Evolutionary conservation across 75 land plant genomes (phyloP), one percentile per base, ranked within the genome.

Genomic region (Adiantum capillusveneris): DNA sequence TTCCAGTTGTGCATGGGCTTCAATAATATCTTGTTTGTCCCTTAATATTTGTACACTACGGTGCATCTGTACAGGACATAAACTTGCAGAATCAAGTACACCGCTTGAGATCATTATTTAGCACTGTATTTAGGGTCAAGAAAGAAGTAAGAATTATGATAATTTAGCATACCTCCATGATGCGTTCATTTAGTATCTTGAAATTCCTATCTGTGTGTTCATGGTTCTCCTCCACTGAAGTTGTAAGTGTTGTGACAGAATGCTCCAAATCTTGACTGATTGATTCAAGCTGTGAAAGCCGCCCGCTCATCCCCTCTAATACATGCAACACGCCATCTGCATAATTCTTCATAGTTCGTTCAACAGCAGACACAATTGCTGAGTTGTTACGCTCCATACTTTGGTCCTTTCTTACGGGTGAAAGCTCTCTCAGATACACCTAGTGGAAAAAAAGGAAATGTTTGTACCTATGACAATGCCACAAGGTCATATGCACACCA

Each of bases 11-110:
- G 79, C 77, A 31, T 87, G 92, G 36, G 88, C 64, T 13, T 87
- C 88, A 25, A 70, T 81, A 37, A 84, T 78, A 63, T 87, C 92
- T 63, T 87, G 92, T 65, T 84, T 87, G 61, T 87, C 88, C 41
- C 92, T 70, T 29, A 87, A 55, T 14, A 87, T 83, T 58, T 87
- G 92, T 36, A 87, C 84, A 53, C 81, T 71, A 57, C 87, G 68
- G 56, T 84, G 92, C 31, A 87, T 82, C 92, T 86, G 67, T 46
- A 46, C 18, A 46, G 50, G 17, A 46, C 18, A 46, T 46, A 34
- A 5, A 5, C 9, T 34, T 5, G 37, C 9, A 34, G 9, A 34
- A 34, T 3, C 9, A n/a, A n/a, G n/a, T n/a, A n/a, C n/a, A n/a
- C n/a, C n/a, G n/a, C n/a, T n/a, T n/a, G n/a, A n/a, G n/a, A n/a